Conservation (phyloP, 2,329 filamentous ascomycete species). For the Penicillium sp. region DNA sequence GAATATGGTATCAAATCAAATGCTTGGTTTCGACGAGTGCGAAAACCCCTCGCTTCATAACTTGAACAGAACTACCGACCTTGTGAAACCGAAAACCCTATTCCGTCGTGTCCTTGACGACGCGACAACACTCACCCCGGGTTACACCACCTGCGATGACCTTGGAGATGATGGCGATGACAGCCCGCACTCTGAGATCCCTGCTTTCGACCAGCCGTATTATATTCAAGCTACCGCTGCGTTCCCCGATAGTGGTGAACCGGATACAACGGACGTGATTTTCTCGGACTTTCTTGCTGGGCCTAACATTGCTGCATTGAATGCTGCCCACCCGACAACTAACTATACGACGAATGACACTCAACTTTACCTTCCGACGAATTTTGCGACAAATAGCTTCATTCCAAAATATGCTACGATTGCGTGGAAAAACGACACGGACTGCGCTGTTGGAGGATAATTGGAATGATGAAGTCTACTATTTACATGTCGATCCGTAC, state of each 20-base stretch:
- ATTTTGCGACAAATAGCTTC: conserved; percentile 7
- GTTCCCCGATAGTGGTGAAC: conserved; percentile 3
- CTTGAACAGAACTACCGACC: background rate
- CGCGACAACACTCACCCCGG: background rate
- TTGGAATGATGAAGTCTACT: too few relatives aligned
- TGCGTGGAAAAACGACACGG: conserved; percentile 1
- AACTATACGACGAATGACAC: conserved; percentile 2
- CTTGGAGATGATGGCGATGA: conserved; percentile 11
- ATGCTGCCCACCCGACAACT: background rate
- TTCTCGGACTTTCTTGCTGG: conserved; percentile 9
- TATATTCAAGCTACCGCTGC: conserved; percentile 6
- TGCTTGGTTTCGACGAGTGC: conserved; percentile 11
- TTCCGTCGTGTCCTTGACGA: conserved; percentile 5
- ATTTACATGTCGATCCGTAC: too few relatives aligned
- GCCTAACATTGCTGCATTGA: conserved; percentile 4
- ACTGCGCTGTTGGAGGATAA: background rate
- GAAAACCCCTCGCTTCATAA: background rate
- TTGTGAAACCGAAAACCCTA: conserved; percentile 7
- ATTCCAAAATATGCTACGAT: conserved; percentile 3
- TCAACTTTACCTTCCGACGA: conserved; percentile 1
- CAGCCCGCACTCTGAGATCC: conserved; percentile 5
- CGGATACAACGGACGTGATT: conserved; percentile 3
- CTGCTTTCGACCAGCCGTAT: background rate
- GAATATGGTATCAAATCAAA: conserved; percentile 5
- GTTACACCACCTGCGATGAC: conserved; percentile 10